phyloP scores from a whole-genome alignment of 2,329 filamentous ascomycete species.

The Scopulariopsis brevicaulis region DNA sequence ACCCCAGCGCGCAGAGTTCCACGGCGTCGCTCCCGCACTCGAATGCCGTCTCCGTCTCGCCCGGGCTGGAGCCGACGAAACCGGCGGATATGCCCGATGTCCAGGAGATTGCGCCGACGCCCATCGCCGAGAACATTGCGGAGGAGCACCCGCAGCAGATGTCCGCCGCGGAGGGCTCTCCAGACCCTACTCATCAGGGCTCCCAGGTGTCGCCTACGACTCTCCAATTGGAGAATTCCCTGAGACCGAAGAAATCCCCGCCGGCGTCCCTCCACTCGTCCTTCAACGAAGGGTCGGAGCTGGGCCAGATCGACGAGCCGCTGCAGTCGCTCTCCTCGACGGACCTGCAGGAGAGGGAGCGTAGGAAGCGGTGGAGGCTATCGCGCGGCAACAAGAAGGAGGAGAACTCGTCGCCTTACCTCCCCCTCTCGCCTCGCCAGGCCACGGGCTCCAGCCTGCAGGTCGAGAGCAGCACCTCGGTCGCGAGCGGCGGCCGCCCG shows the following conservation, averaged over 20 bases:
- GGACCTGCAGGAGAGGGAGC: slow-evolving; percentile 50
- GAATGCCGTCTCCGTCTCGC: slow-evolving; percentile 29
- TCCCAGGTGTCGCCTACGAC: slow-evolving; percentile 29
- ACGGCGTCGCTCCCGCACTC: slow-evolving; percentile 55
- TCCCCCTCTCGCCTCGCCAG: slow-evolving; percentile 28
- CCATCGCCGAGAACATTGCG: slow-evolving; percentile 1
- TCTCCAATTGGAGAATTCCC: slow-evolving; percentile 24
- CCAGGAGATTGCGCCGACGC: background rate
- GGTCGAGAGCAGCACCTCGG: slow-evolving; percentile 57
- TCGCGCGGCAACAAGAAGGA: slow-evolving; percentile 53
- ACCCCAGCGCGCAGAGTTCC: slow-evolving; percentile 74
- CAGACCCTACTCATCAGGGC: slow-evolving; percentile 32
- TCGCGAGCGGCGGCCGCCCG: slow-evolving; percentile 47
- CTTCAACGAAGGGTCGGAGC: slow-evolving; percentile 71
- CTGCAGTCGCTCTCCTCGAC: slow-evolving; percentile 13
- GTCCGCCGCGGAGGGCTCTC: slow-evolving; percentile 18
- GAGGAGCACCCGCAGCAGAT: slow-evolving; percentile 5
- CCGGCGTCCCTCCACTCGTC: slow-evolving; percentile 67
- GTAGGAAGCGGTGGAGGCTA: slow-evolving; percentile 61
- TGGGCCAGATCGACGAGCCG: slow-evolving; percentile 59
- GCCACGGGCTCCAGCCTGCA: slow-evolving; percentile 49
- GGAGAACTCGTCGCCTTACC: slow-evolving; percentile 26
- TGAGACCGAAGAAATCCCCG: slow-evolving; percentile 51
- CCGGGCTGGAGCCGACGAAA: slow-evolving; percentile 31
- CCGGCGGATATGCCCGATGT: slow-evolving; percentile 25